phyloP scores from a whole-genome alignment of 1,284 basidiomycete genomes.

The Meira miltonrushii region DNA sequence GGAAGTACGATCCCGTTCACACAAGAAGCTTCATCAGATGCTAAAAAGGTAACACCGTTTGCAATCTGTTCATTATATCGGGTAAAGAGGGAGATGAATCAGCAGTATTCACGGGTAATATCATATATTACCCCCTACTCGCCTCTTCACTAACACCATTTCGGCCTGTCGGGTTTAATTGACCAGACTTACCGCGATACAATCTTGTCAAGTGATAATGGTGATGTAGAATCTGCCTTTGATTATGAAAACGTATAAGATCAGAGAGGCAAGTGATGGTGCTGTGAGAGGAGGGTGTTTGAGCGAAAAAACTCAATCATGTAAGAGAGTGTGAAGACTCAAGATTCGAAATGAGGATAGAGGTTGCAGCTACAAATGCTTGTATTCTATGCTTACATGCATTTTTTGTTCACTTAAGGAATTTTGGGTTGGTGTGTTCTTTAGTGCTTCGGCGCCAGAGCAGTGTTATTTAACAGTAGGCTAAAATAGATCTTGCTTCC shows the following conservation, averaged over 20 bases:
- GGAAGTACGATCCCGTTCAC: conserved; percentile 83
- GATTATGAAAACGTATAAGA: not conserved
- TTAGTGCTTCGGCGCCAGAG: too few species aligned
- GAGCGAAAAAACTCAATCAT: too few species aligned
- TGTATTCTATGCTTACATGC: too few species aligned
- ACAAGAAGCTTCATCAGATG: conserved; percentile 77
- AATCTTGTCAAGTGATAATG: not conserved
- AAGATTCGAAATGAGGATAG: too few species aligned
- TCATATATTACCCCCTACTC: conserved; percentile 45
- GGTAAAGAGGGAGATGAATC: conserved; percentile 5
- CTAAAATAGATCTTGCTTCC: not conserved
- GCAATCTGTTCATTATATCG: too few species aligned
- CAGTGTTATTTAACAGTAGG: not conserved
- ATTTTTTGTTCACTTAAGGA: too few species aligned
- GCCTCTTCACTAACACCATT: conserved; percentile 54
- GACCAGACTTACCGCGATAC: conserved; percentile 62
- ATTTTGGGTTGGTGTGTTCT: too few species aligned
- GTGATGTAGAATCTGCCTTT: not conserved
- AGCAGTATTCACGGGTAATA: not conserved
- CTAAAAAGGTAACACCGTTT: conserved; percentile 75
- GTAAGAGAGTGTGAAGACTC: too few species aligned
- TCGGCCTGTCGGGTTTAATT: conserved; percentile 75
- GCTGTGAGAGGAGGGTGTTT: too few species aligned
- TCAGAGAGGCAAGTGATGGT: conserved; percentile 51
- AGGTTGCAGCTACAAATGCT: too few species aligned